A percentile compares a stretch with the other conserved stretches of the same genome.
Conservation (phyloP, 495 filamentous ascomycete genomes). For the Pyronema omphalodes region DNA sequence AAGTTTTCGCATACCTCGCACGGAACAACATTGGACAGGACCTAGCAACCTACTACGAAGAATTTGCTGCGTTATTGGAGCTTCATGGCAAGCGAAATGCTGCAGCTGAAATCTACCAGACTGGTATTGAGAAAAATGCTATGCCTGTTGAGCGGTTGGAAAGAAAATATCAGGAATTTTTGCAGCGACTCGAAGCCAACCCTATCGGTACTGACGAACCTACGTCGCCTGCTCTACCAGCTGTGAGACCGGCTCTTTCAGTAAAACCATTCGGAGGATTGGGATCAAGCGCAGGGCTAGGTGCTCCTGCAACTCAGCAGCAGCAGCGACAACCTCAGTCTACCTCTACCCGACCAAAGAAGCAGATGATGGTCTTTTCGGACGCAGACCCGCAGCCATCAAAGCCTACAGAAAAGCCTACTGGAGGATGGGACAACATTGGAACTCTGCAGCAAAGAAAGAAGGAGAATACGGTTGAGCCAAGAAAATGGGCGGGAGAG, state of each 20-base stretch:
- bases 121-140: conserved; percentile 77
- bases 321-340: conserved; percentile 33
- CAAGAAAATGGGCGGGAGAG: conserved; percentile 82
- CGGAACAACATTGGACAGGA: conserved; percentile 74
- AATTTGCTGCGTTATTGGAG: conserved; percentile 87
- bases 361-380: conserved; percentile 80
- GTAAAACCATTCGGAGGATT: conserved; percentile 36
- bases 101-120: conserved; percentile 78
- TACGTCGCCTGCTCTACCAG: conserved; percentile 68
- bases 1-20: conserved; percentile 78
- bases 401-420: conserved; percentile 28
- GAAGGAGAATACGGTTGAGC: conserved; percentile 81
- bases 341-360: conserved; percentile 42
- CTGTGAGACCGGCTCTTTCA: conserved; percentile 64
- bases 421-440: conserved; percentile 82
- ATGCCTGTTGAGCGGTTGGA: conserved; percentile 60
- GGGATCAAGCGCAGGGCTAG: conserved; percentile 3
- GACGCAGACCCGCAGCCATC: conserved; percentile 43
- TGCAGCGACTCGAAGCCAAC: conserved; percentile 48
- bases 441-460: conserved; percentile 67
- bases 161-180: conserved; percentile 81
- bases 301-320: conserved; percentile 42
- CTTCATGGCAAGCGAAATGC: conserved; percentile 69
- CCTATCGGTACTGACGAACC: conserved; percentile 44
- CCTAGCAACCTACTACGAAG: conserved; percentile 90